These are phyloP conservation scores for Macrolepiota albuminosa DNA, from an alignment of 768 basidiomycete species.

Conservation along the genomic window DNA sequence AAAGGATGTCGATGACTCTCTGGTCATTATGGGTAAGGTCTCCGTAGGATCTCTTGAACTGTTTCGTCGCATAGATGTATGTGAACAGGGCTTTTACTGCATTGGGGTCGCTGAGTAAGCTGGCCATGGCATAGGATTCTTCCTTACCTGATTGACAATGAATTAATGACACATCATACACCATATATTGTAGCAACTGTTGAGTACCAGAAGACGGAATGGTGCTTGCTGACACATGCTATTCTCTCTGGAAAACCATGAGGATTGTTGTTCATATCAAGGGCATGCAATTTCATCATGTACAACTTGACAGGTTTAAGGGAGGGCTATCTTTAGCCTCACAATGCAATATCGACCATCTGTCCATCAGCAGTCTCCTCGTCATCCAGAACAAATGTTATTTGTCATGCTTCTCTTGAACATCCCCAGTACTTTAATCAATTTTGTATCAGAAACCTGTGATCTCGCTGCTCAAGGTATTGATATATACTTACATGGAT, in stretches of 20 bases:
- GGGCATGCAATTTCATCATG: conserved; percentile 54
- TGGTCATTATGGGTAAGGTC: too few species aligned
- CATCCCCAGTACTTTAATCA: conserved; percentile 24
- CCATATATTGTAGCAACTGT: conserved; percentile 45
- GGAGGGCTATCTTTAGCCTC: conserved; percentile 35
- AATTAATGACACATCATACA: conserved; percentile 29
- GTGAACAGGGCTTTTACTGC: too few species aligned
- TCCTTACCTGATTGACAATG: conserved; percentile 34
- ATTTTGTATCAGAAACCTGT: conserved; percentile 38
- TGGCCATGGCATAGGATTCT: conserved; percentile 28
- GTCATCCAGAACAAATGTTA: background rate
- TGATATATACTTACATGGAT: conserved; percentile 29
- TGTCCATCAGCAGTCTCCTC: background rate
- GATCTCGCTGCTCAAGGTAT: conserved; percentile 29
- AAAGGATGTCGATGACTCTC: too few species aligned
- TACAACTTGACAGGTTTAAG: conserved; percentile 46
- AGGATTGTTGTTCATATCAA: conserved; percentile 51
- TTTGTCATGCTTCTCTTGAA: background rate
- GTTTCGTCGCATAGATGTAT: too few species aligned
- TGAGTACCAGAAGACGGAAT: conserved; percentile 38
- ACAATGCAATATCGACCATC: conserved; percentile 5
- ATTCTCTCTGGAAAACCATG: conserved; percentile 30
- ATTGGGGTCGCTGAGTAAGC: conserved; percentile 20
- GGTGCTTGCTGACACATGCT: conserved; percentile 48
- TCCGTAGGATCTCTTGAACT: too few species aligned